phyloP scores from a whole-genome alignment of 805 yeast species.

The Candida mattraensis region DNA sequence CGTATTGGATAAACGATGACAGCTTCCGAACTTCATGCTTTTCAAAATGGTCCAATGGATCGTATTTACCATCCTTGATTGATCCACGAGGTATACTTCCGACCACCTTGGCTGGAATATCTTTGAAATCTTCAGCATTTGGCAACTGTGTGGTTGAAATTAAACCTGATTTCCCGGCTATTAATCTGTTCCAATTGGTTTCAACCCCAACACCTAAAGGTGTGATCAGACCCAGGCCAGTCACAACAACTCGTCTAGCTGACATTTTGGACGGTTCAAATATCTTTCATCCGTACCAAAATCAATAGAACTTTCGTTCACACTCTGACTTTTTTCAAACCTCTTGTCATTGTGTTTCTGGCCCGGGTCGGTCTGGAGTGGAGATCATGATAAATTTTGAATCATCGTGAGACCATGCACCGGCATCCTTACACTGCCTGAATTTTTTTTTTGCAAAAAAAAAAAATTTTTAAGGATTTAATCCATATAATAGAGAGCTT shows the following conservation, averaged over 20 bases:
- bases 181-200: slow-evolving; percentile 52
- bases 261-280: slow-evolving; percentile 9
- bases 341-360: background rate
- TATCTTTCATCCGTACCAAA: background rate
- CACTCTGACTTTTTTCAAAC: background rate
- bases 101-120: slow-evolving; percentile 70
- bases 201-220: slow-evolving; percentile 78
- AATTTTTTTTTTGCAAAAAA: background rate
- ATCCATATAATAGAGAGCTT: background rate
- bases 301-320: background rate
- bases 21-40: slow-evolving; percentile 54
- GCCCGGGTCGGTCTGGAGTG: no score
- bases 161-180: slow-evolving; percentile 57
- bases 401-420: background rate
- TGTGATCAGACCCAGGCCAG: slow-evolving; percentile 85
- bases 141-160: slow-evolving; percentile 49
- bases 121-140: slow-evolving; percentile 45
- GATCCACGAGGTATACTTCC: slow-evolving; percentile 61
- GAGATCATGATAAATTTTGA: no score
- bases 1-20: slow-evolving; percentile 76
- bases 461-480: slow-evolving; percentile 5
- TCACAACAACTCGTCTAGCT: slow-evolving; percentile 72
- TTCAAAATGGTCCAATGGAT: slow-evolving; percentile 48
- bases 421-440: slow-evolving; percentile 6
- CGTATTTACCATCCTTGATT: slow-evolving; percentile 48